Conservation (phyloP, 2,329 filamentous ascomycete species). For the Colletotrichum abscissum region DNA sequence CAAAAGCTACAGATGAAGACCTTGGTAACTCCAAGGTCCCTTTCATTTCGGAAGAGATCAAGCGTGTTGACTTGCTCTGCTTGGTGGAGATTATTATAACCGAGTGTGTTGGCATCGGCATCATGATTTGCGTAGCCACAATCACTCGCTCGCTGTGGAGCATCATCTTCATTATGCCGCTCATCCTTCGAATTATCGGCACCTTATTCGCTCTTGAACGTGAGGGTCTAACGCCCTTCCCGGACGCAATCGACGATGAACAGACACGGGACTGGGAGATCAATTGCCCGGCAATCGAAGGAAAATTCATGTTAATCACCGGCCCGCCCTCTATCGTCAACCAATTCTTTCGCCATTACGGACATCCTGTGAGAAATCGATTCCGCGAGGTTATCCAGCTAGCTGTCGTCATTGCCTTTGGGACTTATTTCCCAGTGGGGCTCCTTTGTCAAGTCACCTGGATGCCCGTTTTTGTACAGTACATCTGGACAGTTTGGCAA, state of each 20-base stretch:
- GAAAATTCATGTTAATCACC: slow-evolving; percentile 37
- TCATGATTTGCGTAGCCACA: not conserved
- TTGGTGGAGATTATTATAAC: not conserved
- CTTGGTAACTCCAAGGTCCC: not conserved
- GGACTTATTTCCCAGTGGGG: not conserved
- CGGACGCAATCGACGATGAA: not conserved
- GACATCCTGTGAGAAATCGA: not conserved
- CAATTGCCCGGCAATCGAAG: slow-evolving; percentile 32
- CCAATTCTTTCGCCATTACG: slow-evolving; percentile 40
- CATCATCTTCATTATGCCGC: slow-evolving; percentile 26
- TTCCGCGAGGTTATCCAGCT: not conserved
- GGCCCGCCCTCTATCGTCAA: slow-evolving; percentile 8
- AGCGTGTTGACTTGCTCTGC: not conserved
- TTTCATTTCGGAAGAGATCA: not conserved
- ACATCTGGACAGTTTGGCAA: slow-evolving; percentile 39
- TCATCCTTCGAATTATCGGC: slow-evolving; percentile 28
- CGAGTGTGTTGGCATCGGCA: not conserved
- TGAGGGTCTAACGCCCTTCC: not conserved
- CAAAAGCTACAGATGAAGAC: not conserved
- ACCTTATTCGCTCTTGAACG: slow-evolving; percentile 23
- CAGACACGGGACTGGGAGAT: slow-evolving; percentile 35
- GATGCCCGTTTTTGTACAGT: slow-evolving; percentile 37
- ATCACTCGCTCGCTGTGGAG: slow-evolving; percentile 22
- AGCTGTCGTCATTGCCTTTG: not conserved
- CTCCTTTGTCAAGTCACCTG: slow-evolving; percentile 23